Base-by-base conservation (phyloP, 2,329 filamentous ascomycete species). In the Rhinocladiella mackenziei region DNA sequence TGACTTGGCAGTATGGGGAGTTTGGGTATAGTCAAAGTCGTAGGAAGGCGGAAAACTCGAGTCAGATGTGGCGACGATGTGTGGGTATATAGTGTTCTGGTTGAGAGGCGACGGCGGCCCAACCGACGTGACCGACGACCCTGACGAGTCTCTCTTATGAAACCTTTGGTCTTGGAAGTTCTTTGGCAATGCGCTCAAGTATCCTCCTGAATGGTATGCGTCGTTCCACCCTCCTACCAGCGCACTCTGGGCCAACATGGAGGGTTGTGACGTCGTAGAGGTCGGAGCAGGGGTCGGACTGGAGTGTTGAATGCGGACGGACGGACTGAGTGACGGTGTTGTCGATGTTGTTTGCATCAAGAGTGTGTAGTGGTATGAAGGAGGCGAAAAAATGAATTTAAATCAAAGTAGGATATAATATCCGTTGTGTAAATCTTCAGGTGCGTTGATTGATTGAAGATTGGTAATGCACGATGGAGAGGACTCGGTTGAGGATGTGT, bases 21-120 rank as follows among this genome's bases (percentile, higher is more conserved):
- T 60, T 29, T 63, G 63, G 30, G 61, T 45, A 39, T 47, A 54
- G 23, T 62, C 60, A 41, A 58, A 62, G 25, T 58, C 54, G 58
- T 62, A 62, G 57, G 67, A 63, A 39, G 67, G 59, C 41, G 64
- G 62, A 46, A 72, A 70, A 57, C 62, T 67, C 50, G 60, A 60
- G 51, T 73, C 70, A 53, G 66, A 57, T 52, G 64, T 64, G 46
- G 67, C 68, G 55, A 76, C 71, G 39, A 59, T 69, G 69, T 40
- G 63, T 59, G 45, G 54, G 55, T 46, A 58, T 62, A 47, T 61
- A 60, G 43, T 60, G 57, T 53, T 65, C 65, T 47, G 70, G 30
- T 31, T 49, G 40, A 55, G 53, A 32, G 55, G 69, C 43, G 71
- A 72, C 23, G 64, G 65, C 19, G 70, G 65, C 30, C 68, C 66